A percentile compares a stretch with the other conserved stretches of the same genome.
phyloP scores from a whole-genome alignment of 1,139 yeast genomes.

The Suhomyces anneliseae region DNA sequence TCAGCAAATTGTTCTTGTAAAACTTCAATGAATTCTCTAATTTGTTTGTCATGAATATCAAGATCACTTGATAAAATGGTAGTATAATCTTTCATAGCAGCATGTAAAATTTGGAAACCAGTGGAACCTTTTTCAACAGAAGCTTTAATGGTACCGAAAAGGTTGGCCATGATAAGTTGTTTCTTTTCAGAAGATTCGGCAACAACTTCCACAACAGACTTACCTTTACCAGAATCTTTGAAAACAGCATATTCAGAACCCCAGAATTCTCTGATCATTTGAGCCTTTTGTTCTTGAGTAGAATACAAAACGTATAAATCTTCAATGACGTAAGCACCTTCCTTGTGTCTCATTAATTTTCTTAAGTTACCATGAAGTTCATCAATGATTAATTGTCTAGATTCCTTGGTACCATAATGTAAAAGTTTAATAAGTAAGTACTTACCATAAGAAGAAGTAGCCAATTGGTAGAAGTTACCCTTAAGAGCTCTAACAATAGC shows the following conservation, averaged over 20 bases:
- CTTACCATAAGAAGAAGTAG: conserved; percentile 92
- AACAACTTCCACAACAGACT: conserved; percentile 65
- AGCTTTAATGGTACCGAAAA: conserved; percentile 81
- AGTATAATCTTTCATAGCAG: conserved; percentile 89
- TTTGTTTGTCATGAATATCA: conserved; percentile 55
- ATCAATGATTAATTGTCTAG: conserved; percentile 70
- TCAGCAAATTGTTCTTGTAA: conserved; percentile 90
- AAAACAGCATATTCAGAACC: conserved; percentile 95
- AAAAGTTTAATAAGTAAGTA: conserved; percentile 83
- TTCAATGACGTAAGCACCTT: conserved; percentile 98
- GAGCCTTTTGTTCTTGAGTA: conserved; percentile 78
- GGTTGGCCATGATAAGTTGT: conserved; percentile 70
- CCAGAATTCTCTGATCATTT: conserved; percentile 94
- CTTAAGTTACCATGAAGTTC: conserved; percentile 90
- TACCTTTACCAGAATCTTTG: conserved; percentile 68
- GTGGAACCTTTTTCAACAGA: conserved; percentile 95
- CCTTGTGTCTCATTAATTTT: conserved; percentile 93
- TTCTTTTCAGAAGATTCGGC: conserved; percentile 79
- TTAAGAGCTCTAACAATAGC: conserved; percentile 67
- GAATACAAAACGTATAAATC: conserved; percentile 88
- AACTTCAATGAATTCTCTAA: conserved; percentile 79
- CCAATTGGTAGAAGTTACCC: conserved; percentile 77
- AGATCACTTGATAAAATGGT: conserved; percentile 58
- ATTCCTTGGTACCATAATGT: conserved; percentile 86
- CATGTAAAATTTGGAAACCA: conserved; percentile 94